Conservation (phyloP, 2,329 filamentous ascomycete genomes). For the Monosporascus sp. region DNA sequence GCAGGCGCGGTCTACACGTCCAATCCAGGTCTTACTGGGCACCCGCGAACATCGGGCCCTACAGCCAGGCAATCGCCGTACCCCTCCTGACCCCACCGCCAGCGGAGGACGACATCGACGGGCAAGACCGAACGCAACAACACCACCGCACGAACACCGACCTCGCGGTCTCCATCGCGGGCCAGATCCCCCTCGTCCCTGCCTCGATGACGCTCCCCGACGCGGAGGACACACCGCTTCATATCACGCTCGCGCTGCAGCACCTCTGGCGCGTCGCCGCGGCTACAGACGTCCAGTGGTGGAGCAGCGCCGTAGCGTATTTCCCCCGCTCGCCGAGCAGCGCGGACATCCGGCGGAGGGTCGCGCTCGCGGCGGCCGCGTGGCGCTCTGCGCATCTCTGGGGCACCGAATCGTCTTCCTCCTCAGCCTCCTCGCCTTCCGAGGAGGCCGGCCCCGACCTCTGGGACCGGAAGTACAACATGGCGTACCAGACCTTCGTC, state of each 20-base stretch:
- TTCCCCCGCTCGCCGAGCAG: constrained; percentile 40
- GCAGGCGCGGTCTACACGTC: constrained; percentile 69
- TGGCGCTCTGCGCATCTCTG: constrained; percentile 44
- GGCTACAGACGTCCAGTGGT: constrained; percentile 67
- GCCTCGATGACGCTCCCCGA: constrained; percentile 64
- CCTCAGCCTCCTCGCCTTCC: too few species aligned
- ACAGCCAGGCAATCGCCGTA: constrained; percentile 77
- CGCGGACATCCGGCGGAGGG: constrained; percentile 25
- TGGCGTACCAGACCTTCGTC: constrained; percentile 39
- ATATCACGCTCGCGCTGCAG: constrained; percentile 72
- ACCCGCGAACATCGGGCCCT: constrained; percentile 93
- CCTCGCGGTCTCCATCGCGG: constrained; percentile 62
- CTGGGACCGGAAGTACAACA: constrained; percentile 62
- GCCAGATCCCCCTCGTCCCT: constrained; percentile 86
- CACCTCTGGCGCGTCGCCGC: constrained; percentile 81
- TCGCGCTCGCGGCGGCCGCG: constrained; percentile 36
- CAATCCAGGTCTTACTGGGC: constrained; percentile 96
- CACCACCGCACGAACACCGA: constrained; percentile 17
- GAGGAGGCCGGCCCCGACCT: constrained; percentile 52
- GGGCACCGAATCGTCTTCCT: constrained; percentile 1
- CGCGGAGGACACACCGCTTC: constrained; percentile 41
- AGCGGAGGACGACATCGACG: constrained; percentile 21
- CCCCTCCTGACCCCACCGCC: constrained; percentile 27
- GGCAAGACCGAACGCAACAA: constrained; percentile 15
- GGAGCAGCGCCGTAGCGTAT: constrained; percentile 72